Evolutionary conservation across 805 yeast genomes (phyloP).

Genomic region (Candida namnaoensis): DNA sequence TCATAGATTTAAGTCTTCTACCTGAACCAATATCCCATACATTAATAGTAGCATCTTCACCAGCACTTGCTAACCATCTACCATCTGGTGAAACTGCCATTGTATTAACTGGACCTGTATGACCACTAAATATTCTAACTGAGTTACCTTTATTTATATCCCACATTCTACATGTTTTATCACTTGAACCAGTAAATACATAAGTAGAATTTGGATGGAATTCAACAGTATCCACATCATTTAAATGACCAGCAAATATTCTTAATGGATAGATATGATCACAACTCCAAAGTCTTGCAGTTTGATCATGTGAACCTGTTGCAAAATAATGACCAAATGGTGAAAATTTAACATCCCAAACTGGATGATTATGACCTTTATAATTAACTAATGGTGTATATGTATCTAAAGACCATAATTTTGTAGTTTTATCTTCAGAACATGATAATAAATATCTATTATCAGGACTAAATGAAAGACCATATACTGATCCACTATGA

Average conservation of each 20-base stretch:
- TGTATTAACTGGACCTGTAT: constrained; percentile 79
- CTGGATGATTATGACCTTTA: constrained; percentile 93
- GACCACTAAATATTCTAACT: constrained; percentile 89
- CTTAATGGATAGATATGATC: constrained; percentile 95
- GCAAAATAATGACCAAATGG: constrained; percentile 97
- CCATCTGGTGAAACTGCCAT: constrained; percentile 95
- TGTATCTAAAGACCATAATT: constrained; percentile 92
- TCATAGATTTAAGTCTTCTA: constrained; percentile 78
- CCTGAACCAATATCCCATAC: constrained; percentile 96
- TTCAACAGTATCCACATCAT: constrained; percentile 90
- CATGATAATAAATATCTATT: constrained; percentile 70
- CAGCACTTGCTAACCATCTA: constrained; percentile 90
- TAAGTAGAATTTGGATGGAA: constrained; percentile 97
- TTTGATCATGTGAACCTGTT: constrained; percentile 96
- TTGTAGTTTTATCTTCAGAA: constrained; percentile 86
- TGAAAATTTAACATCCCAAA: constrained; percentile 94
- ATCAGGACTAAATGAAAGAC: constrained; percentile 86
- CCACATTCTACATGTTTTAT: constrained; percentile 98
- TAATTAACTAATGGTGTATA: constrained; percentile 85
- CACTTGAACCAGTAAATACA: constrained; percentile 90
- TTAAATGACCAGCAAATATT: constrained; percentile 94
- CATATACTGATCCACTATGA: constrained; percentile 92
- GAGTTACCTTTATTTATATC: constrained; percentile 83
- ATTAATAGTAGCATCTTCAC: constrained; percentile 83
- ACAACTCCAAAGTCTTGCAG: constrained; percentile 96